phyloP scores from a whole-genome alignment of 352 stramenopile species.

The Globisporangium polare region DNA sequence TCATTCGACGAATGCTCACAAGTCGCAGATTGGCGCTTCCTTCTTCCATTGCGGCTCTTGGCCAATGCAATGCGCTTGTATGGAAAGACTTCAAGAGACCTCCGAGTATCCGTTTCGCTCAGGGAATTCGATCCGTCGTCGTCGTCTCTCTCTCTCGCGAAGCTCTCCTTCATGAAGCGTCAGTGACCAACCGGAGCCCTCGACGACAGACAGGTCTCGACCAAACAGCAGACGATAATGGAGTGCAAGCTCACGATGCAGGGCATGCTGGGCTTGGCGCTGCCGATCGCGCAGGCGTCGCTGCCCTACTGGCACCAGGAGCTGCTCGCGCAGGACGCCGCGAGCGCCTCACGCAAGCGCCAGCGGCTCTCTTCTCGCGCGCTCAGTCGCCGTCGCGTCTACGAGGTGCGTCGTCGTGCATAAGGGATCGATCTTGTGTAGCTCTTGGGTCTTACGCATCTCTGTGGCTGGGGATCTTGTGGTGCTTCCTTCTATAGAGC shows the following conservation, averaged over 20 bases:
- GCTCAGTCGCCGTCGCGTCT: conserved; percentile 7
- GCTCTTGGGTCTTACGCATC: background rate
- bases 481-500: conserved; percentile 20
- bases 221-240: conserved; percentile 1
- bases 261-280: conserved; percentile 20
- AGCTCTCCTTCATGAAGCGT: conserved; percentile 2
- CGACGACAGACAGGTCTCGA: background rate
- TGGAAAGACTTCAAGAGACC: conserved; percentile 9
- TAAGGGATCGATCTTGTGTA: background rate
- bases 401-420: conserved; percentile 12
- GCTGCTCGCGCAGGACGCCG: conserved; percentile 15
- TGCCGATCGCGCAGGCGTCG: conserved; percentile 17
- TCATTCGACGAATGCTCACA: too few species aligned
- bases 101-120: background rate
- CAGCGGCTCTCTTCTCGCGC: conserved; percentile 17
- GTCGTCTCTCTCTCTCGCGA: background rate
- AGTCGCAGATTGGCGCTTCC: too few species aligned
- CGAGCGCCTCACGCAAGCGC: conserved; percentile 18
- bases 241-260: conserved; percentile 22
- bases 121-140: conserved; percentile 1
- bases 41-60: conserved; percentile 3
- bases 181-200: background rate
- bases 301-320: conserved; percentile 31
- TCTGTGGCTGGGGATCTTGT: background rate
- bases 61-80: too few species aligned